Base-by-base conservation (phyloP, 495 filamentous ascomycete genomes). In the Talaromyces adpressus region DNA sequence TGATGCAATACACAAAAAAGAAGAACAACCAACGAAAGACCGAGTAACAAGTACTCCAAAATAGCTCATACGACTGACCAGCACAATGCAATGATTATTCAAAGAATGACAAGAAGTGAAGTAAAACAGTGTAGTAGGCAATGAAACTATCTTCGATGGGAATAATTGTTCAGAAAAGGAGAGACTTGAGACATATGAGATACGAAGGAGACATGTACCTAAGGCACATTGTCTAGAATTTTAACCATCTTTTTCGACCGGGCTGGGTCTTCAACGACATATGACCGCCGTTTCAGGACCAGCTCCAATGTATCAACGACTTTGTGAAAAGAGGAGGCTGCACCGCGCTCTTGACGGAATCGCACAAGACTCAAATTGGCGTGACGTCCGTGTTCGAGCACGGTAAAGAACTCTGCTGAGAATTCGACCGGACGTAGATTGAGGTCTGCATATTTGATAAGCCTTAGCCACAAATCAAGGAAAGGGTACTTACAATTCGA, bases 301-400 rank as follows among this genome's bases (percentile, higher is more conserved):
- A 77, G 75, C 54, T 84, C 77, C 51, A 97, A 78, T 3, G 86
- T 84, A 34, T 91, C 89, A n/a, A 96, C 81, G 6, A 96, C 89
- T 66, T 85, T 85, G 68, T 89, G 80, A 76, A 98, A 95, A 30
- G 88, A 92, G 60, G 85, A 89, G 1, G 90, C 93, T 0, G 93
- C 91, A 18, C 94, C 94, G 53, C 86, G 85, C 68, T 93, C 90
- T 69, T 96, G 93, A 30, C 88, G 91, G 75, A 97, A 90, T 16
- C 90, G 86, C 25, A 88, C 90, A 51, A 97, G 83, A 72, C 86
- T 87, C 18, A 96, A 81, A 62, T 84, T 84, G 60, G 85, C 81
- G 67, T 82, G 84, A 36, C 76, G 75, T 27, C 90, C 89, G 65
- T 91, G 88, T 71, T 95, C 89, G 34, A 93, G 87, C 11, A 95